phyloP scores from a whole-genome alignment of 2,329 filamentous ascomycete species.

The Pestalotiopsis sp. region DNA sequence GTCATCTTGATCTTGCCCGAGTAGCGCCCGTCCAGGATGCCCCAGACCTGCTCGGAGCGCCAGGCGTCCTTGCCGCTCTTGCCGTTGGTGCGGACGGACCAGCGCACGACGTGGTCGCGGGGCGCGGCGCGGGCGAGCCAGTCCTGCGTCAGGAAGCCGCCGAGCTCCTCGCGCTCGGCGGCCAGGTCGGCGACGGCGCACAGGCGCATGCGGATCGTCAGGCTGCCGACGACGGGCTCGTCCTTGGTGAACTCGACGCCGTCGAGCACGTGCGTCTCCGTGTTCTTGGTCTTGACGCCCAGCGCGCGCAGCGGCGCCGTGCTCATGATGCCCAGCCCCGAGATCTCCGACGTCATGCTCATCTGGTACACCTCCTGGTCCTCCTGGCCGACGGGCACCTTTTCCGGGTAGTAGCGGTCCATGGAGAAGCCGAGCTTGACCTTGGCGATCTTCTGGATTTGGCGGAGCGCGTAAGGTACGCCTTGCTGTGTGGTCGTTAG shows the following conservation, averaged over 20 bases:
- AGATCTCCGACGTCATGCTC: not conserved
- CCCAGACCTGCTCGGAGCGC: conserved; percentile 2
- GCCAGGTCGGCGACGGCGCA: not conserved
- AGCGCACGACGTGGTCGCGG: not conserved
- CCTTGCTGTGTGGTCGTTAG: not conserved
- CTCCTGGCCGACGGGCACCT: not conserved
- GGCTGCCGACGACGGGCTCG: not conserved
- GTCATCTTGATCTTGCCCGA: not conserved
- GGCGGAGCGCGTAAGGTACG: not conserved
- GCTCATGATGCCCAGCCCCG: not conserved
- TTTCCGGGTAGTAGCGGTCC: not conserved
- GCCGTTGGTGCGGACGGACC: not conserved
- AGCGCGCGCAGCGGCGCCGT: not conserved
- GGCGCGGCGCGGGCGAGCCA: not conserved
- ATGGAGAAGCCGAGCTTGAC: not conserved
- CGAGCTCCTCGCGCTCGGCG: not conserved
- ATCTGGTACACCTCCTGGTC: not conserved
- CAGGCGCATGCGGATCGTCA: not conserved
- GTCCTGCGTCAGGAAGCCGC: not conserved
- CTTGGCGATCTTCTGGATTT: not conserved
- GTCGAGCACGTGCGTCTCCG: not conserved
- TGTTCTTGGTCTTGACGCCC: not conserved
- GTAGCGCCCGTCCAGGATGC: not conserved
- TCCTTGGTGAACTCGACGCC: not conserved
- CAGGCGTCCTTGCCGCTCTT: not conserved